Evolutionary conservation across 139 green algal genomes (phyloP).

Genomic region (Micractinium conductrix): DNA sequence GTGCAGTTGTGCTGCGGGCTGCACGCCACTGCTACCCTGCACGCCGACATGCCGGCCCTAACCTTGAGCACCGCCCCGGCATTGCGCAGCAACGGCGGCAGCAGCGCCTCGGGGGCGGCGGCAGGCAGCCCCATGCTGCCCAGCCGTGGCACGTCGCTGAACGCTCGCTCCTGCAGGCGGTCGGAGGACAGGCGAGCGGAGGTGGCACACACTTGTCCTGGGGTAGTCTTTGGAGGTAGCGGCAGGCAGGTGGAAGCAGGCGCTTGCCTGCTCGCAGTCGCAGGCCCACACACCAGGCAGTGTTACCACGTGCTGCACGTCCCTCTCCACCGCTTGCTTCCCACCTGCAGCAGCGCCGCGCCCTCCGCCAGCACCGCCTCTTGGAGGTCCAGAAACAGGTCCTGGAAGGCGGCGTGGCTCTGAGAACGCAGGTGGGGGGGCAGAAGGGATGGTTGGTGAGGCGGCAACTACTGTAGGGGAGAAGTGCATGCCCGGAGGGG

Average conservation of each 20-base stretch:
- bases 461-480: no score
- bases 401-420: neutral
- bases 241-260: no score
- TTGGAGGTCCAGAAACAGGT: constrained; percentile 10
- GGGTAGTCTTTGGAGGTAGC: no score
- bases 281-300: no score
- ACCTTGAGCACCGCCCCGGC: neutral
- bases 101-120: neutral
- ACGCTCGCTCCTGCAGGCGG: neutral
- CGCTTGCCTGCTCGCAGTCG: no score
- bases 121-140: neutral
- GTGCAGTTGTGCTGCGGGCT: neutral
- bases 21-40: neutral
- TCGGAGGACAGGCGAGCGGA: no score
- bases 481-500: no score
- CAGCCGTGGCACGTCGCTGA: neutral
- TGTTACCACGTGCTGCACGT: no score
- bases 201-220: no score
- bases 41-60: neutral
- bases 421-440: no score
- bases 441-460: no score
- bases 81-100: neutral
- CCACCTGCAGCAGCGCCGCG: neutral
- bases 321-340: no score
- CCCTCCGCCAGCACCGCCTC: constrained; percentile 9